Conservation (phyloP, 164 flowering plant genomes). For the Houttuynia cordata region DNA sequence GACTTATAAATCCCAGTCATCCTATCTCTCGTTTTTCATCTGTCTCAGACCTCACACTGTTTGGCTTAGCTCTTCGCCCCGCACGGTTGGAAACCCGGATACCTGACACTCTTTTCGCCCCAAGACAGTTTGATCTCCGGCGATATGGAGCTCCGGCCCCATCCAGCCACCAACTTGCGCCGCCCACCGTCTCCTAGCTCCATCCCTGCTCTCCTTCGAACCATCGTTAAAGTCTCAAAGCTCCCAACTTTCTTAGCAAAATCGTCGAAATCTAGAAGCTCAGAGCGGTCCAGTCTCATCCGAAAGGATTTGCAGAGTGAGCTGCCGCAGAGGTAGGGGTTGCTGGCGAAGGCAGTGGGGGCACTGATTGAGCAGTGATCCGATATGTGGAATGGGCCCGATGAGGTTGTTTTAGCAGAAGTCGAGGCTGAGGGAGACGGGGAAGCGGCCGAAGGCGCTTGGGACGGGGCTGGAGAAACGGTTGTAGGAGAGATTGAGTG, state of each 20-base stretch:
- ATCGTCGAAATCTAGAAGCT: conserved; percentile 21
- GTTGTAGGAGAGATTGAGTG: conserved; percentile 64
- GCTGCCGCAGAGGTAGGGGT: conserved; percentile 55
- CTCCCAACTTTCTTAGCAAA: conserved; percentile 5
- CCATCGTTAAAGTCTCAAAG: not conserved
- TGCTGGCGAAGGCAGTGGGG: conserved; percentile 84
- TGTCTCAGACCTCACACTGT: too few species aligned
- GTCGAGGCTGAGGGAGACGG: conserved; percentile 63
- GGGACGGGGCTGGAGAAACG: conserved; percentile 57
- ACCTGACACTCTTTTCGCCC: too few species aligned
- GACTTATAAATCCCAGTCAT: too few species aligned
- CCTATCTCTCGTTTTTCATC: too few species aligned
- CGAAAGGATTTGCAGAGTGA: conserved; percentile 40
- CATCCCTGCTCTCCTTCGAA: not conserved
- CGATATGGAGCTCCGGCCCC: not conserved
- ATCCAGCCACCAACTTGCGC: not conserved
- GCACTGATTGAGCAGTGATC: conserved; percentile 82
- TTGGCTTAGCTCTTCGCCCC: too few species aligned
- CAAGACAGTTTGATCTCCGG: too few species aligned
- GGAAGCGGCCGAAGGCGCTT: too few species aligned
- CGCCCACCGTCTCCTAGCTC: not conserved
- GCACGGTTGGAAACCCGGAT: too few species aligned
- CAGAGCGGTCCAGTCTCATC: conserved; percentile 19
- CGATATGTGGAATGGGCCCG: conserved; percentile 66
- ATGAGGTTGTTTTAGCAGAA: conserved; percentile 58